phyloP scores from a whole-genome alignment of 106 monocot species.

The Hemerocallis citrina region DNA sequence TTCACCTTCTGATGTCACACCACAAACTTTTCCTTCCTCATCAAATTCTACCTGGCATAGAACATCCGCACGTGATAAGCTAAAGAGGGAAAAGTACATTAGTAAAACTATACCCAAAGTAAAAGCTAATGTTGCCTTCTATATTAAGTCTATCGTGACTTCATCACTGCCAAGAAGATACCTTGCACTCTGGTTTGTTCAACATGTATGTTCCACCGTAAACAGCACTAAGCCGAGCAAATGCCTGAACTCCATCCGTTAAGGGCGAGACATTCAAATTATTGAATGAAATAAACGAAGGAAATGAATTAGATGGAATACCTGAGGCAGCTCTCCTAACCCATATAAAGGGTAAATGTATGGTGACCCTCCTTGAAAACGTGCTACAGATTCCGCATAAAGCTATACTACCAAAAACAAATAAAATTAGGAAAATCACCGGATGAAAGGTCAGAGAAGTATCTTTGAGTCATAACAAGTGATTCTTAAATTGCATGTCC shows the following conservation, averaged over 20 bases:
- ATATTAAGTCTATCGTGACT: not conserved
- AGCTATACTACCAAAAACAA: slow-evolving; percentile 26
- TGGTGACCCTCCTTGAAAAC: slow-evolving; percentile 88
- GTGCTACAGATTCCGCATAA: slow-evolving; percentile 71
- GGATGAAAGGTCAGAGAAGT: too few relatives aligned
- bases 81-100: not conserved
- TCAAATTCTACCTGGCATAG: slow-evolving; percentile 63
- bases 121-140: not conserved
- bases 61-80: not conserved
- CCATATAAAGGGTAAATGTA: slow-evolving; percentile 91
- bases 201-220: slow-evolving; percentile 89
- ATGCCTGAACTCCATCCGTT: slow-evolving; percentile 34
- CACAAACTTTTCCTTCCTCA: slow-evolving; percentile 70
- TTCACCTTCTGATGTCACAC: slow-evolving; percentile 93
- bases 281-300: not conserved
- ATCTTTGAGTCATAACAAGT: too few relatives aligned
- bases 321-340: slow-evolving; percentile 77
- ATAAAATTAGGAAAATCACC: not conserved
- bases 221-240: slow-evolving; percentile 88
- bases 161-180: slow-evolving; percentile 7
- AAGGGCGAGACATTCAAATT: slow-evolving; percentile 1
- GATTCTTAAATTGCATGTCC: too few relatives aligned
- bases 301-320: slow-evolving; percentile 5
- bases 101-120: not conserved
- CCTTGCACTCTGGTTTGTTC: slow-evolving; percentile 86